Percentiles rank a stretch among this genome's conserved stretches.
Evolutionary conservation across 768 basidiomycete genomes (phyloP).

Genomic region (Austroboletus eburneus): DNA sequence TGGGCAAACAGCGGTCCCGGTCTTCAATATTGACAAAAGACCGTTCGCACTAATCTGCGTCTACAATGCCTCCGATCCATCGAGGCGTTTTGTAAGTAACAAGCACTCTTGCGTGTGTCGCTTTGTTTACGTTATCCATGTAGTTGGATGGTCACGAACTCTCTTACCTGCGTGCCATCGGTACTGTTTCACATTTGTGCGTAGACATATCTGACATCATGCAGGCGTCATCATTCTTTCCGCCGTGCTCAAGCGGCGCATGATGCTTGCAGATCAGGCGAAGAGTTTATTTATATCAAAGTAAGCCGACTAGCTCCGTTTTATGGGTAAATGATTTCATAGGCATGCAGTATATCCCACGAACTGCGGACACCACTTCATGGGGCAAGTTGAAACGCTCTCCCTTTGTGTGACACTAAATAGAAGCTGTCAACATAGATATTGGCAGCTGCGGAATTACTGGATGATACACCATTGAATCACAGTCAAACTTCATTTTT

Average conservation of each 20-base stretch:
- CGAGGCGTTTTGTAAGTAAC: slow-evolving; percentile 68
- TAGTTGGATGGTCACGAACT: slow-evolving; percentile 86
- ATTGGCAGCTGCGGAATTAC: slow-evolving; percentile 86
- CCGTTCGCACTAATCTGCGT: slow-evolving; percentile 90
- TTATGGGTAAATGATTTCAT: slow-evolving; percentile 5
- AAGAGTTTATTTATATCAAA: slow-evolving; percentile 92
- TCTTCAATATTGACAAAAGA: slow-evolving; percentile 89
- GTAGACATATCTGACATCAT: slow-evolving; percentile 2
- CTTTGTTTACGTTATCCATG: slow-evolving; percentile 8
- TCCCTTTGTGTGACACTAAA: neutral
- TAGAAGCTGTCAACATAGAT: slow-evolving; percentile 45
- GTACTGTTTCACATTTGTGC: slow-evolving; percentile 29
- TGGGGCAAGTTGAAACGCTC: slow-evolving; percentile 49
- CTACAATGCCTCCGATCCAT: slow-evolving; percentile 80
- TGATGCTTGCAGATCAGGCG: slow-evolving; percentile 93
- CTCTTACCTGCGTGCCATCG: slow-evolving; percentile 89
- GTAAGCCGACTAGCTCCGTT: slow-evolving; percentile 36
- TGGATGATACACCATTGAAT: slow-evolving; percentile 78
- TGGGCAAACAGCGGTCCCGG: slow-evolving; percentile 67
- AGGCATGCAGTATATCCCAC: slow-evolving; percentile 70
- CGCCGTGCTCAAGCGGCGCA: slow-evolving; percentile 85
- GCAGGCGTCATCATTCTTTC: slow-evolving; percentile 87
- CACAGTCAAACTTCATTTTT: slow-evolving; percentile 82
- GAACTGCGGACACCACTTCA: slow-evolving; percentile 90
- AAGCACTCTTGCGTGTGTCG: neutral